phyloP scores from a whole-genome alignment of 1,284 basidiomycete genomes.

The Ganoderma boninense region DNA sequence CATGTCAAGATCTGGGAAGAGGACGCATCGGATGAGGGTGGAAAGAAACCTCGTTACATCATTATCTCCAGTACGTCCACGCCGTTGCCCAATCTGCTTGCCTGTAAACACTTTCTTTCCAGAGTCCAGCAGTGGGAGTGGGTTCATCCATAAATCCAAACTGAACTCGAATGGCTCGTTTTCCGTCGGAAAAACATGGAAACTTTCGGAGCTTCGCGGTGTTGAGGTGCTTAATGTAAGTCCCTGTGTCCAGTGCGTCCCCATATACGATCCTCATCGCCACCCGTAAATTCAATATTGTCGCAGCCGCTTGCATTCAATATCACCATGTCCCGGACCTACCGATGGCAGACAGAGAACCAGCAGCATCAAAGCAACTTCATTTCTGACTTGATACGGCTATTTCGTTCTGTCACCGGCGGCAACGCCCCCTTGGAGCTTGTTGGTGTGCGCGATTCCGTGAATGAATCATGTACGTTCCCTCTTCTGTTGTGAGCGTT shows the following conservation, averaged over 20 bases:
- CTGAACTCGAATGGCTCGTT: slow-evolving; percentile 95
- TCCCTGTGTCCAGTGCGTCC: not conserved
- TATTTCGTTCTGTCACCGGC: slow-evolving; percentile 72
- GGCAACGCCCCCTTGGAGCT: slow-evolving; percentile 58
- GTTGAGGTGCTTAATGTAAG: slow-evolving; percentile 75
- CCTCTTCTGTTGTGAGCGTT: slow-evolving; percentile 19
- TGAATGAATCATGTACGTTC: slow-evolving; percentile 47
- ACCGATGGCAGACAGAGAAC: slow-evolving; percentile 87
- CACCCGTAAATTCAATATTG: not conserved
- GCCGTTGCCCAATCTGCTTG: slow-evolving; percentile 16
- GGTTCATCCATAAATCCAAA: slow-evolving; percentile 95
- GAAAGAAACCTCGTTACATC: slow-evolving; percentile 85
- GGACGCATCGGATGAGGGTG: slow-evolving; percentile 66
- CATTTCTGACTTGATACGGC: slow-evolving; percentile 69
- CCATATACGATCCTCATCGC: not conserved
- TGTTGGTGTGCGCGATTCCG: slow-evolving; percentile 59
- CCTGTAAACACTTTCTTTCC: slow-evolving; percentile 26
- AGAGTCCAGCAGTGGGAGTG: slow-evolving; percentile 74
- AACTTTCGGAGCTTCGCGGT: slow-evolving; percentile 80
- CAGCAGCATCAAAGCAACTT: slow-evolving; percentile 77
- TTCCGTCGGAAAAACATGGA: slow-evolving; percentile 99
- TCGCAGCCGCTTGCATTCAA: slow-evolving; percentile 63
- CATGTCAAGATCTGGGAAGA: slow-evolving; percentile 94
- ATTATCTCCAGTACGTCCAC: slow-evolving; percentile 81
- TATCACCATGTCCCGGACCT: slow-evolving; percentile 85